Base-by-base conservation (phyloP, 2,329 filamentous ascomycete genomes). In the Talaromyces verruculosus region DNA sequence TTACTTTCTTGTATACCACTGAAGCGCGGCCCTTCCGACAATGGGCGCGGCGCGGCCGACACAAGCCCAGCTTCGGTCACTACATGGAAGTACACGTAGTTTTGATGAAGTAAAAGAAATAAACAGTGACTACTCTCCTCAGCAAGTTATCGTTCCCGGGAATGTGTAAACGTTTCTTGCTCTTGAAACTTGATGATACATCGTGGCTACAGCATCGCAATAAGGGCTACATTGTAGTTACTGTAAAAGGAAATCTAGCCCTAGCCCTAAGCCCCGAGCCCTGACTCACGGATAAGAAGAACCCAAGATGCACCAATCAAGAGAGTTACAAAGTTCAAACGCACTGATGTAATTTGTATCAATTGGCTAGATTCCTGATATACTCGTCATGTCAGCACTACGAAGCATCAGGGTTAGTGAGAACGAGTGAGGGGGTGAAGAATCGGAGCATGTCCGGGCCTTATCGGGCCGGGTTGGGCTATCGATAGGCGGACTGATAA, bases 231-330 rank as follows among this genome's bases (percentile, higher is more conserved):
- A 1, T 8, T 25, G n/a, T 49, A 6, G 5, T 37, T 61, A 17
- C 30, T 10, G 10, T 25, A 49, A 49, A 61, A 49, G 59, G 43
- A 61, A 61, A 49, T 49, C 17, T 5, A 49, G 59, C 59, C 59
- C 59, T 61, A 61, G 45, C 43, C 59, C 59, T 61, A 35, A 35
- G 28, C 59, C 41, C 45, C 45, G 28, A 61, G 25, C 43, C 28
- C 59, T 49, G 25, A 37, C 15, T 22, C 28, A n/a, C 10, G 11
- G 33, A n/a, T 53, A 11, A 33, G 15, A 53, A 17, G 17, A 5
- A 5, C 28, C 6, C 15, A n/a, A 33, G 49, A 4, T 53, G 28
- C 49, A 33, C 49, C 25, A 53, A 30, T 51, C 22, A 28, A 11
- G 19, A 28, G 2, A 49, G 1, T 4, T 30, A 28, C 11, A 30